These are phyloP conservation scores for Zasmidium cellare DNA, from an alignment of 2,329 filamentous ascomycete species.

Conservation along the genomic window DNA sequence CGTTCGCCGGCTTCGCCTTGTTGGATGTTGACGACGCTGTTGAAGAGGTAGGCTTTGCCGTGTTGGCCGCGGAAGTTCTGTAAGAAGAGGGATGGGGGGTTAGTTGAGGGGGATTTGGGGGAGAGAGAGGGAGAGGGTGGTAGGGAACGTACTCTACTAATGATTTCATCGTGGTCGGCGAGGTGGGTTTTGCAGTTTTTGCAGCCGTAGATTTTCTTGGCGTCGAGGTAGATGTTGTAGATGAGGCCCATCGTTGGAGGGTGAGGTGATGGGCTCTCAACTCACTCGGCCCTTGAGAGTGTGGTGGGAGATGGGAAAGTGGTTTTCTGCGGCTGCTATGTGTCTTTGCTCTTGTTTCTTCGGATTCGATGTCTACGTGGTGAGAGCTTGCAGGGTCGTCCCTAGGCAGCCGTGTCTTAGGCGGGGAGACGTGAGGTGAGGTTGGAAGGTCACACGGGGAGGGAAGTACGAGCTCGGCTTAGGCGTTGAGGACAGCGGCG, in stretches of 20 bases:
- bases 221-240: conserved; percentile 60
- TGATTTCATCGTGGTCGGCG: conserved; percentile 92
- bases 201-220: conserved; percentile 79
- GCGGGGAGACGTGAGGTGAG: background rate
- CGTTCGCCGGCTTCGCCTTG: conserved; percentile 84
- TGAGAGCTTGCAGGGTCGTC: no score
- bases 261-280: conserved; percentile 19
- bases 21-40: conserved; percentile 87
- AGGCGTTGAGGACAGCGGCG: background rate
- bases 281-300: conserved; percentile 8
- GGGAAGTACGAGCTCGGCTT: background rate
- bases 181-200: conserved; percentile 95
- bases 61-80: conserved; percentile 98
- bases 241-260: conserved; percentile 37
- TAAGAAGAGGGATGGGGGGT: conserved; percentile 4
- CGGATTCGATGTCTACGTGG: no score
- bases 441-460: background rate
- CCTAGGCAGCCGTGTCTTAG: background rate
- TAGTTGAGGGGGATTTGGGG: background rate
- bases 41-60: conserved; percentile 96
- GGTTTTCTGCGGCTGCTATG: no score
- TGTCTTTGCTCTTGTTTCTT: no score
- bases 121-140: background rate
- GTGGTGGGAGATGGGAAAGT: conserved; percentile 4
- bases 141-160: conserved; percentile 70